These are phyloP conservation scores for Orbilia blumenaviensis DNA, from an alignment of 2,329 filamentous ascomycete species.

Conservation along the genomic window DNA sequence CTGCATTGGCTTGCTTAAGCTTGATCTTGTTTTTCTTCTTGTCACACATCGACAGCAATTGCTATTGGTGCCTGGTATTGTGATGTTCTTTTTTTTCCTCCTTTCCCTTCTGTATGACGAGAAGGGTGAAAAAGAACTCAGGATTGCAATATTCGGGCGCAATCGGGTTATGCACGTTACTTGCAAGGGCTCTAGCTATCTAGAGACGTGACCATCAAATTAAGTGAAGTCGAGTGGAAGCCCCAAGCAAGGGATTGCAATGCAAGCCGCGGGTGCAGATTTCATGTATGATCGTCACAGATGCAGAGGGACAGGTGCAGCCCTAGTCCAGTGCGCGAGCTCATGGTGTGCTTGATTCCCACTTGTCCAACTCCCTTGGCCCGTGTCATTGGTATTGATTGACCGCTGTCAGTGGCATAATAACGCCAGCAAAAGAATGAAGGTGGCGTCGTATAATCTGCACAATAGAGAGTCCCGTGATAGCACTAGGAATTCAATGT, in stretches of 20 bases:
- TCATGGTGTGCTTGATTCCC: neutral
- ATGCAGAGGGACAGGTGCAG: neutral
- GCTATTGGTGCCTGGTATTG: slow-evolving; percentile 4
- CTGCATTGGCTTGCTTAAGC: neutral
- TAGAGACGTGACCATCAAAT: slow-evolving; percentile 14
- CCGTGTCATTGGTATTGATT: neutral
- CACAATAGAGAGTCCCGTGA: neutral
- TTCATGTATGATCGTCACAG: neutral
- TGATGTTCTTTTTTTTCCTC: neutral
- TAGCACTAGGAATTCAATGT: slow-evolving; percentile 13
- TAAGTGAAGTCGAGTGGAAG: neutral
- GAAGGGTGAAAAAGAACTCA: neutral
- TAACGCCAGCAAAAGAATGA: neutral
- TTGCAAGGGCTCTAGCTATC: slow-evolving; percentile 18
- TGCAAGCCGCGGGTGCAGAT: neutral
- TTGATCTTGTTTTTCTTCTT: neutral
- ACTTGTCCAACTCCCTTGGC: slow-evolving; percentile 1
- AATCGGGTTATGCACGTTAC: neutral
- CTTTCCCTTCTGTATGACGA: too few relatives aligned
- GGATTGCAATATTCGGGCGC: neutral
- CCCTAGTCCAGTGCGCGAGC: neutral
- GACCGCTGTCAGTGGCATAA: neutral
- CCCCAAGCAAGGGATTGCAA: slow-evolving; percentile 14
- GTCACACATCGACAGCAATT: neutral
- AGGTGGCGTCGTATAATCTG: slow-evolving; percentile 8